phyloP scores from a whole-genome alignment of 2,329 filamentous ascomycete species.

The Dactylellina parvicollis region DNA sequence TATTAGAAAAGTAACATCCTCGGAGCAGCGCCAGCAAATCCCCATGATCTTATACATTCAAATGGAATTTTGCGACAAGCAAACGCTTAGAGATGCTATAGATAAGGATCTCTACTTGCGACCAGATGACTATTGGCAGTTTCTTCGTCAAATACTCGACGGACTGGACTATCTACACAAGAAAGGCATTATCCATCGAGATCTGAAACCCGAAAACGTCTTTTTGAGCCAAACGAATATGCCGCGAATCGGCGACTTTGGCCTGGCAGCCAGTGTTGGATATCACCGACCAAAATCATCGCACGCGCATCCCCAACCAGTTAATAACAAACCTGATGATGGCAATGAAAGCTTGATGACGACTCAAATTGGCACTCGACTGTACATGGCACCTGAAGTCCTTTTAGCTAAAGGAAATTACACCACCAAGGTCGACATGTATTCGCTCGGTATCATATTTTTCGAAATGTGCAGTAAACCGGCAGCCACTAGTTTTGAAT shows the following conservation, averaged over 20 bases:
- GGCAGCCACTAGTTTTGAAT: conserved; percentile 65
- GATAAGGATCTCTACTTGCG: conserved; percentile 77
- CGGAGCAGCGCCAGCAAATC: conserved; percentile 61
- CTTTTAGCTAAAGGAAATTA: conserved; percentile 80
- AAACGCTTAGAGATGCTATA: conserved; percentile 89
- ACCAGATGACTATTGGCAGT: conserved; percentile 81
- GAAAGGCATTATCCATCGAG: conserved; percentile 90
- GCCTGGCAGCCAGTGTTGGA: conserved; percentile 88
- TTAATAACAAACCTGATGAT: conserved; percentile 19
- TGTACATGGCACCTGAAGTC: conserved; percentile 93
- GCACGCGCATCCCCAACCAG: conserved; percentile 47
- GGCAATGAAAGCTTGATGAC: conserved; percentile 59
- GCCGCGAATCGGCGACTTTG: conserved; percentile 96
- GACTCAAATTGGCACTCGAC: conserved; percentile 76
- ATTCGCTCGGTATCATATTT: conserved; percentile 94
- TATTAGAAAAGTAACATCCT: conserved; percentile 4
- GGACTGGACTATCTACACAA: conserved; percentile 89
- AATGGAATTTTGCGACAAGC: conserved; percentile 98
- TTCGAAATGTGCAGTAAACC: conserved; percentile 83
- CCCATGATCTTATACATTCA: conserved; percentile 88
- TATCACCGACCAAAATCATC: conserved; percentile 70
- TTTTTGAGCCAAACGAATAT: conserved; percentile 92
- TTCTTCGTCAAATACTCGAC: conserved; percentile 90
- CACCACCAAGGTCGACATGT: conserved; percentile 97
- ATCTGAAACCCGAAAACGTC: conserved; percentile 96